Evolutionary conservation across 2,329 filamentous ascomycete species (phyloP), one percentile per base, ranked within the genome.

Genomic region (Cladosporium sp.): DNA sequence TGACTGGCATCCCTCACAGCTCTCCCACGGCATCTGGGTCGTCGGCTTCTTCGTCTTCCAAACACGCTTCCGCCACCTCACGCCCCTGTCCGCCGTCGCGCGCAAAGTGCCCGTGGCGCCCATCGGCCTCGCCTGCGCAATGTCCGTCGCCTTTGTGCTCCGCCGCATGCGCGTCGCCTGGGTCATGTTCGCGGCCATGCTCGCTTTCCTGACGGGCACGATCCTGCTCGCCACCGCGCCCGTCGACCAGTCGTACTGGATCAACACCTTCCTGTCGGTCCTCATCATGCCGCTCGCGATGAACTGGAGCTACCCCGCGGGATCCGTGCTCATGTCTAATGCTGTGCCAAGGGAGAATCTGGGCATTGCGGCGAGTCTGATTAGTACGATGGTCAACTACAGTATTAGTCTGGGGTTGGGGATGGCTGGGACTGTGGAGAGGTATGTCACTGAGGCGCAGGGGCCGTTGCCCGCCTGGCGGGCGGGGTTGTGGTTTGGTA

Each of bases 351-450:
- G 69, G 16, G 66, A 75, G 46, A 71, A 76, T 44, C 77, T 80
- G 56, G 77, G 77, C 6, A 70, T 79, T 14, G 76, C 76, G 2
- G 76, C 76, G 0, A 80, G 75, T 18, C 63, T 86, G 8, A 79
- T 86, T 31, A 81, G 77, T 52, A 86, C 83, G 0, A 72, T 84
- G 9, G 79, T 87, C 55, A 86, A 88, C 65, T 88, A 87, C 62
- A 78, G 77, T 54, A 85, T 87, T 33, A 81, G 80, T 1, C 66
- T 87, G 1, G 82, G 81, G 0, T 71, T 88, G 0, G 85, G 84
- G 0, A 77, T 88, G 42, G 83, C 83, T 0, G 83, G 82, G 0
- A 85, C 82, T 0, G 77, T 86, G 2, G 66, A 68, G 1, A 65
- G 78, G 43, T 68, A 77, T 18, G 46, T 58, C 14, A 71, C 71